phyloP scores from a whole-genome alignment of 148 eudicot genomes.

The Rhododendron mucronatum region DNA sequence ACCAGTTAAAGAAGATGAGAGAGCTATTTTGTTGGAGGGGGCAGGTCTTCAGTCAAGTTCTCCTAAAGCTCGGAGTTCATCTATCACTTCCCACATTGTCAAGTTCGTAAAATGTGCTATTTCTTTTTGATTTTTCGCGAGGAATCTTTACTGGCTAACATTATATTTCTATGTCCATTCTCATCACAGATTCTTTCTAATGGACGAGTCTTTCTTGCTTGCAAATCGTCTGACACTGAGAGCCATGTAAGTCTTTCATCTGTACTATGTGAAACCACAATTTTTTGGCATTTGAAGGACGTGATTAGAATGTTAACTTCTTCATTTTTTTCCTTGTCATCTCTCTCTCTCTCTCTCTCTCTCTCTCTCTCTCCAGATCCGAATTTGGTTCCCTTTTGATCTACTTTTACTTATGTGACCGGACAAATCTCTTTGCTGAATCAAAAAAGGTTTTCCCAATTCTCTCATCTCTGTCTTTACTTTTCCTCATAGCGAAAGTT shows the following conservation, averaged over 20 bases:
- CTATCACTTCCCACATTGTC: slow-evolving; percentile 40
- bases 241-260: slow-evolving; percentile 67
- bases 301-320: slow-evolving; percentile 3
- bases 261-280: not conserved
- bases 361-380: slow-evolving; percentile 39
- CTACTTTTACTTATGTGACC: slow-evolving; percentile 84
- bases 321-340: not conserved
- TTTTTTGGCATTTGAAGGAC: not conserved
- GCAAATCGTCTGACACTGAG: slow-evolving; percentile 69
- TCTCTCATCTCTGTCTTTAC: not conserved
- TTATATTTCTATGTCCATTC: slow-evolving; percentile 6
- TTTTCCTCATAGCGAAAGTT: not conserved
- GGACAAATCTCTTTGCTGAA: slow-evolving; percentile 71
- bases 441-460: slow-evolving; percentile 58
- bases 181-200: slow-evolving; percentile 48
- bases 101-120: slow-evolving; percentile 36
- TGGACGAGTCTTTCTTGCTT: slow-evolving; percentile 83
- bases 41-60: slow-evolving; percentile 34
- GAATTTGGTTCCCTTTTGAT: slow-evolving; percentile 71
- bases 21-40: slow-evolving; percentile 65
- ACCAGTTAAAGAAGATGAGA: slow-evolving; percentile 63
- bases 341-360: slow-evolving; percentile 12
- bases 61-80: not conserved
- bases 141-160: not conserved
- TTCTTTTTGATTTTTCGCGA: not conserved